Evolutionary conservation across 345 rosid genomes (phyloP).

Genomic region (Boechera stricta): DNA sequence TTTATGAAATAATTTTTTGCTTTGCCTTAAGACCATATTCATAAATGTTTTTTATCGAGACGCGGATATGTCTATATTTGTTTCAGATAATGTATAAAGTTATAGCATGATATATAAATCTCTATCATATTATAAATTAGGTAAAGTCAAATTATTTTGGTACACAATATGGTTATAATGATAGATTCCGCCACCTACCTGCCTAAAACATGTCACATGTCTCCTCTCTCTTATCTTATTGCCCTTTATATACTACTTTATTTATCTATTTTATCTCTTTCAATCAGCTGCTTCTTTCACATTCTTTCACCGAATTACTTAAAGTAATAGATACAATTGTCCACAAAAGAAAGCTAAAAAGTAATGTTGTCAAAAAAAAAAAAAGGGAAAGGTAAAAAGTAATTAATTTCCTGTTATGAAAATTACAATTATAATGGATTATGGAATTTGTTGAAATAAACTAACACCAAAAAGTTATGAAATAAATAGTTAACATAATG

Average conservation of each 20-base stretch:
- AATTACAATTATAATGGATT: background rate
- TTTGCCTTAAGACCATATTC: constrained; percentile 22
- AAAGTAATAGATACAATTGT: too few species aligned
- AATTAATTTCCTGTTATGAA: background rate
- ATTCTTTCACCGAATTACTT: background rate
- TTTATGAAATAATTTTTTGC: background rate
- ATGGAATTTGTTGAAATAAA: background rate
- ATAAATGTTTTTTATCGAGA: constrained; percentile 4
- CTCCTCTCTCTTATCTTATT: constrained; percentile 39
- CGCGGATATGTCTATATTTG: background rate
- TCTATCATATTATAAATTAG: constrained; percentile 15
- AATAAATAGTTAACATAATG: background rate
- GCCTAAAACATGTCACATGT: constrained; percentile 49
- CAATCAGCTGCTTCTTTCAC: constrained; percentile 31
- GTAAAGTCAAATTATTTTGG: constrained; percentile 38
- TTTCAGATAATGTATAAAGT: constrained; percentile 15
- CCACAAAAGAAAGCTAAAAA: background rate
- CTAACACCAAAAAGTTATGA: background rate
- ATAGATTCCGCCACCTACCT: constrained; percentile 49
- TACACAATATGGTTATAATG: constrained; percentile 39
- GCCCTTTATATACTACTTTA: background rate
- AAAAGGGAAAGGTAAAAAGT: too few species aligned
- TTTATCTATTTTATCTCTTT: background rate
- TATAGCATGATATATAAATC: background rate
- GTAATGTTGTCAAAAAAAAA: too few species aligned